Evolutionary conservation across 2,329 filamentous ascomycete genomes (phyloP), one percentile per base, ranked within the genome.

Genomic region (Beauveria caledonica): DNA sequence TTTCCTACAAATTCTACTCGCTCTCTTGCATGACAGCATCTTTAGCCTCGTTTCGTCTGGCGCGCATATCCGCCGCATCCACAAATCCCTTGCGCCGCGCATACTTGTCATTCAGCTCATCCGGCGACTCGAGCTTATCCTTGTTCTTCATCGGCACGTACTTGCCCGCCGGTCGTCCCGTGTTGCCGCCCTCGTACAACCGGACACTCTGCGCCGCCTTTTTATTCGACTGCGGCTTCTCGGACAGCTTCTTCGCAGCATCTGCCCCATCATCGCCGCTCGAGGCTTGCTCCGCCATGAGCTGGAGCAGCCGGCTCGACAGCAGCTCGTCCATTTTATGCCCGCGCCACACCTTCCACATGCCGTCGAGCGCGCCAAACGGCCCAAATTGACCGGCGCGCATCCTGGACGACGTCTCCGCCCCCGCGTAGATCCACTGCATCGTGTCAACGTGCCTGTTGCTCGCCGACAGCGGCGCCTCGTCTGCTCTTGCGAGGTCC

Each of bases 251-350:
- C 27, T 27, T 39, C 5, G 44, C 23, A 46, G 45, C 62, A n/a
- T 17, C 53, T 15, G 5, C 11, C 17, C 3, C 40, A 19, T 29
- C n/a, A 15, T 29, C 29, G 44, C 21, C n/a, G 5, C 44, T 27
- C 15, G n/a, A 19, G 21, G 29, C 45, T 65, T 80, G 78, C 1
- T 64, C 67, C 27, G 79, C 74, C 8, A 84, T 75, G 49, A 87
- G 74, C 67, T 89, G 84, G 62, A 97, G 77, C 55, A 99, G 76
- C 66, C 85, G 83, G 62, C 83, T 86, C 0, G 90, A 86, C 60
- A 99, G 78, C 57, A 96, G 77, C 78, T 97, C 94, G 68, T 97
- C 92, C 66, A 97, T 89, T 78, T 96, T 96, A 58, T 83, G 80
- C 69, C 86, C 84, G 62, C 90, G 84, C 93, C 94, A 99, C 23